Evolutionary conservation across 2,329 filamentous ascomycete genomes (phyloP).

Genomic region (Stemphylium vesicarium): DNA sequence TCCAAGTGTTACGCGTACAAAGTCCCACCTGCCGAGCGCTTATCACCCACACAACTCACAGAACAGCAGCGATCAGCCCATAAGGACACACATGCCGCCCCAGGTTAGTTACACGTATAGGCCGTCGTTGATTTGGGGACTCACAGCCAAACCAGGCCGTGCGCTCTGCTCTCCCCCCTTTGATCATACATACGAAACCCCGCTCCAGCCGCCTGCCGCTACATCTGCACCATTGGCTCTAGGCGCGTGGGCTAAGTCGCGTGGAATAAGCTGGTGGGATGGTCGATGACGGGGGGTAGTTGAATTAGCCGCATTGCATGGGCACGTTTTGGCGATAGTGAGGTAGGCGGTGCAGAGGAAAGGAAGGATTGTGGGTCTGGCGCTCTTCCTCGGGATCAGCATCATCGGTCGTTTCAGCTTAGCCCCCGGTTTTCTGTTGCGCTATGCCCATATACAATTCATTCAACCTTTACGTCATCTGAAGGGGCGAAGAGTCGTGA

Average conservation of each 20-base stretch:
- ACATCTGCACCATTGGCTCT: slow-evolving; percentile 7
- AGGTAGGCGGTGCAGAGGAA: neutral
- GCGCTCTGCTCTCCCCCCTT: neutral
- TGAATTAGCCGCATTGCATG: slow-evolving; percentile 7
- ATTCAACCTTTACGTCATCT: too few species aligned
- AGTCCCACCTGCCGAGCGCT: slow-evolving; percentile 10
- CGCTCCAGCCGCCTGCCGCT: slow-evolving; percentile 2
- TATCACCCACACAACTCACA: neutral
- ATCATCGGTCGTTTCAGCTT: slow-evolving; percentile 14
- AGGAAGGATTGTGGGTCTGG: neutral
- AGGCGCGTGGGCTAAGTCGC: neutral
- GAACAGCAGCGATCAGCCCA: neutral
- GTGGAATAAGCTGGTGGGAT: neutral
- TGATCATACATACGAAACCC: slow-evolving; percentile 2
- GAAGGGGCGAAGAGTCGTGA: too few species aligned
- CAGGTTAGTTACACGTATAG: neutral
- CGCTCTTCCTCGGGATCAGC: neutral
- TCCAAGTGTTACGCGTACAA: slow-evolving; percentile 10
- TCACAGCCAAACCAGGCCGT: neutral
- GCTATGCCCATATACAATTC: neutral
- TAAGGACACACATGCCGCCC: neutral
- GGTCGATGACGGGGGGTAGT: neutral
- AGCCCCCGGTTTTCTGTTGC: neutral
- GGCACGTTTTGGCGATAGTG: neutral
- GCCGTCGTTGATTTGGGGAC: too few species aligned